Base-by-base conservation (phyloP, 2,329 filamentous ascomycete species). In the Sordariomycetes sp. region DNA sequence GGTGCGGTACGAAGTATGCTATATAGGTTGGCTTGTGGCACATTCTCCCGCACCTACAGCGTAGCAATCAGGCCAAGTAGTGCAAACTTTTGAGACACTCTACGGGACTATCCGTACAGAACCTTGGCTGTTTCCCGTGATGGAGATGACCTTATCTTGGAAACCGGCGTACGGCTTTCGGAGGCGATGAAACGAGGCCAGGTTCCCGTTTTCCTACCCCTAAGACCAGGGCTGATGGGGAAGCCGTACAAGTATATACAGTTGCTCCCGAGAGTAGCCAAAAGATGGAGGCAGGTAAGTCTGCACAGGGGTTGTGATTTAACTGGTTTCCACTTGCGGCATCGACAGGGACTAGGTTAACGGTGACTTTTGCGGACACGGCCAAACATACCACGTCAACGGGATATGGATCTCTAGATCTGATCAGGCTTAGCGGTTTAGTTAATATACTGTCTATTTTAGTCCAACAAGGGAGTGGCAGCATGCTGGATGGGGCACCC, bases 101-200 rank as follows among this genome's bases (percentile, higher is more conserved):
- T 17, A 13, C 36, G 36, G 36, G 36, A 39, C 36, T 4, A 39
- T 39, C 36, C 36, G 36, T 13, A 39, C 17, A 12, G 5, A 39
- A 39, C 10, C 36, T 39, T 39, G 36, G 36, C 36, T 17, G 17
- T 13, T 13, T 12, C 36, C 36, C 12, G 3, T 13, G 36, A 12
- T 4, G 36, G 17, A 39, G n/a, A 39, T 39, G 36, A 12, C 15
- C 36, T 39, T 3, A 10, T 39, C 36, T 10, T 39, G 36, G 36
- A 12, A 12, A 17, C 54, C 54, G 22, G 54, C 24, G 17, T 28
- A 50, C 22, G 54, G 36, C 34, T 59, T 57, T 20, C 48, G 42
- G 1, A 42, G 42, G 42, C 42, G 57, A 10, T 57, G 54, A 48
- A 55, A 56, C 48, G 54, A 56, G 20, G 54, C 57, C n/a, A 36